Evolutionary conservation across 805 yeast species (phyloP).

Genomic region (Ogataea ganodermae): DNA sequence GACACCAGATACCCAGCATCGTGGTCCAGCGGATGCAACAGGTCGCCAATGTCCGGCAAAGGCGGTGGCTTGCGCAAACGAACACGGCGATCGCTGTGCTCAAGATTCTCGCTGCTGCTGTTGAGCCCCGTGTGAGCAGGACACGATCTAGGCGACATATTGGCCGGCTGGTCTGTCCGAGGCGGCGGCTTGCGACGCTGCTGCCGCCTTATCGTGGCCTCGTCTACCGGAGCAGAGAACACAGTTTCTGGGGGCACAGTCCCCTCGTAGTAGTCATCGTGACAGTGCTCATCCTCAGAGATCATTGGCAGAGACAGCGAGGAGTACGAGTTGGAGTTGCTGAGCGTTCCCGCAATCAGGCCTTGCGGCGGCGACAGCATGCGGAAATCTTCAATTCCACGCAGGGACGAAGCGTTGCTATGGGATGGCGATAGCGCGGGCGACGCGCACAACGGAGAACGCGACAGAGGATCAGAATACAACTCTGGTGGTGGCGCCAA

Average conservation of each 20-base stretch:
- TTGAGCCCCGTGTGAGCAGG: background rate
- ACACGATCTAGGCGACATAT: background rate
- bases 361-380: slow-evolving; percentile 12
- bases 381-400: slow-evolving; percentile 9
- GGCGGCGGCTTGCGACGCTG: slow-evolving; percentile 25
- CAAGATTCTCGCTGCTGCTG: slow-evolving; percentile 6
- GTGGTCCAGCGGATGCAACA: slow-evolving; percentile 1
- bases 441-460: slow-evolving; percentile 14
- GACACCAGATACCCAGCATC: slow-evolving; percentile 6
- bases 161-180: background rate
- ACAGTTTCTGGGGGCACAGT: too few species aligned
- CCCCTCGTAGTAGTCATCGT: background rate
- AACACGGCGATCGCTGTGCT: background rate
- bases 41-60: background rate
- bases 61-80: slow-evolving; percentile 19
- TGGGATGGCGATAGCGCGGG: slow-evolving; percentile 13
- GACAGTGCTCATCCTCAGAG: slow-evolving; percentile 22
- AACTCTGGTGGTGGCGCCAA: slow-evolving; percentile 14
- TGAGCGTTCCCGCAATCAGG: slow-evolving; percentile 5
- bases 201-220: background rate
- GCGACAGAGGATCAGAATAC: slow-evolving; percentile 12
- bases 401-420: slow-evolving; percentile 11
- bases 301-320: slow-evolving; percentile 25
- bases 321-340: slow-evolving; percentile 20
- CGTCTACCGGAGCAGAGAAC: background rate